A percentile compares a stretch with the other conserved stretches of the same genome.
Conservation (phyloP, 2,329 filamentous ascomycete genomes). For the Trichoderma sp. region DNA sequence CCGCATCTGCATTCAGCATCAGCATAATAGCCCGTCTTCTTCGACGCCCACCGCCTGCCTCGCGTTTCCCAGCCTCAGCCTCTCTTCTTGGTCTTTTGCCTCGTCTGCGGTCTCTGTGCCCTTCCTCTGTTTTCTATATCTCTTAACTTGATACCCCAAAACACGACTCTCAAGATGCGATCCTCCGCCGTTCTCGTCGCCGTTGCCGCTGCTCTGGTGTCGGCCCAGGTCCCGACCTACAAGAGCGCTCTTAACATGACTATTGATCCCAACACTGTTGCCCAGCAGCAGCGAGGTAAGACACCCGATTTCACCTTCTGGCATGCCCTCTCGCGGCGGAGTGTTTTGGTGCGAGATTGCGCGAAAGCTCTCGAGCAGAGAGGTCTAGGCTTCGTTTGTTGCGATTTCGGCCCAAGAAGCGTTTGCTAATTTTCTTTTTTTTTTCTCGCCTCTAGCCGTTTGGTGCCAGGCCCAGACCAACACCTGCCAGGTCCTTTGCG, state of each 20-base stretch:
- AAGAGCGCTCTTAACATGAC: slow-evolving; percentile 47
- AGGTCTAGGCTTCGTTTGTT: background rate
- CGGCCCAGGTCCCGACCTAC: slow-evolving; percentile 50
- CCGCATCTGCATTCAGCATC: slow-evolving; percentile 27
- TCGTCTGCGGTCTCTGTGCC: slow-evolving; percentile 18
- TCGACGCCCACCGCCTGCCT: slow-evolving; percentile 9
- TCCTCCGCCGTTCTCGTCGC: slow-evolving; percentile 46
- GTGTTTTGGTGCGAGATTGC: background rate
- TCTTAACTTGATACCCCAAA: slow-evolving; percentile 24
- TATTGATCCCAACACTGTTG: slow-evolving; percentile 46
- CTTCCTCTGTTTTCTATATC: slow-evolving; percentile 5
- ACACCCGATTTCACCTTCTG: slow-evolving; percentile 28
- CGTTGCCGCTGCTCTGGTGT: slow-evolving; percentile 49
- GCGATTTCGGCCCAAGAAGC: background rate
- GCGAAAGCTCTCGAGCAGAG: background rate
- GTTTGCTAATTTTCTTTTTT: background rate
- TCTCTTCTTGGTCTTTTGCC: slow-evolving; percentile 18
- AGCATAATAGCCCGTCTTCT: slow-evolving; percentile 27
- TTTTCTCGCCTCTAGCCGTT: slow-evolving; percentile 41
- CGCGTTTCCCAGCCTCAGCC: background rate
- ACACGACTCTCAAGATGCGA: slow-evolving; percentile 45
- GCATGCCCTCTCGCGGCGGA: background rate
- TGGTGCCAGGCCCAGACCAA: slow-evolving; percentile 58
- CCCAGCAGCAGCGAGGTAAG: slow-evolving; percentile 46
- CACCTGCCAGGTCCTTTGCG: slow-evolving; percentile 55